Conservation (phyloP, 257 asterid species). For the Linaria vulgaris region DNA sequence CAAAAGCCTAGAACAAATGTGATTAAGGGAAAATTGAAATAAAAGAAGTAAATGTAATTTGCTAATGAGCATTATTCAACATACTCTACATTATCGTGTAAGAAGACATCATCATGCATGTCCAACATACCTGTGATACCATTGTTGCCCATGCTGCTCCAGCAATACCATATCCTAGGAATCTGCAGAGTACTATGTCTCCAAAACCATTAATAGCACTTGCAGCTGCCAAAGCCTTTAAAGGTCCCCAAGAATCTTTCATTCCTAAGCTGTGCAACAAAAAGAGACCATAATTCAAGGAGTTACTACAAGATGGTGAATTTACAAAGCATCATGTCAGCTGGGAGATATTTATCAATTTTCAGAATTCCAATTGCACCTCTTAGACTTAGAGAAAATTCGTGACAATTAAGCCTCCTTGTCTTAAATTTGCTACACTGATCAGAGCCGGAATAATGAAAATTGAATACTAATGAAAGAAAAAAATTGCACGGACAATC, state of each 20-base stretch:
- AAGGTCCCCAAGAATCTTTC: conserved; percentile 99
- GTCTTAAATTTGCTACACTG: conserved; percentile 14
- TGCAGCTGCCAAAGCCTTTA: conserved; percentile 89
- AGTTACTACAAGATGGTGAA: conserved; percentile 21
- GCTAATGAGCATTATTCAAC: not conserved
- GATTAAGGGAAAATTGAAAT: conserved; percentile 17
- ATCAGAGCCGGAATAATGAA: not conserved
- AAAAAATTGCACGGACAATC: conserved; percentile 7
- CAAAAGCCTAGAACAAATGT: conserved; percentile 68
- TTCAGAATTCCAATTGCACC: conserved; percentile 15
- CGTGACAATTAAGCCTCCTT: not conserved
- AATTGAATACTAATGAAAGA: conserved; percentile 1
- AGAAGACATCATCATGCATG: conserved; percentile 16
- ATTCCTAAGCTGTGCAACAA: conserved; percentile 75
- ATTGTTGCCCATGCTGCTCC: conserved; percentile 99
- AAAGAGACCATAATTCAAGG: conserved; percentile 20
- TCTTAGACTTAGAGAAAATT: conserved; percentile 16
- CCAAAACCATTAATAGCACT: conserved; percentile 80
- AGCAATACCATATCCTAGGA: conserved; percentile 84
- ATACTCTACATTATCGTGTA: conserved; percentile 2
- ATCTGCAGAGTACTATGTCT: conserved; percentile 81
- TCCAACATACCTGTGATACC: conserved; percentile 77
- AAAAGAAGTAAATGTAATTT: conserved; percentile 13
- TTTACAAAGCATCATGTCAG: conserved; percentile 8
- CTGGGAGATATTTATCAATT: not conserved